Evolutionary conservation across 176 grass and related monocot genomes (phyloP).

Genomic region (Puccinellia tenuiflora): DNA sequence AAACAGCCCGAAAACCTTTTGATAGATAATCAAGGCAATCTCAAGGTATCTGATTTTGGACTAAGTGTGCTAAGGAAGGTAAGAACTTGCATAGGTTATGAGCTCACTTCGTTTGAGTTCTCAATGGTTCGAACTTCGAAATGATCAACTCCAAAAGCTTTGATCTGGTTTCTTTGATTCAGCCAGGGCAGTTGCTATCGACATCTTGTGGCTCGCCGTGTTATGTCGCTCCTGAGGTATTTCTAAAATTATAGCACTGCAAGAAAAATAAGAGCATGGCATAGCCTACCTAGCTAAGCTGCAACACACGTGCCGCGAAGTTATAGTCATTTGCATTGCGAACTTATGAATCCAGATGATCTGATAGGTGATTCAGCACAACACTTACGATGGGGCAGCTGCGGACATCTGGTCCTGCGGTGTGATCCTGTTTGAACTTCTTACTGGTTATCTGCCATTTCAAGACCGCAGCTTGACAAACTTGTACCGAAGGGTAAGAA

Average conservation of each 20-base stretch:
- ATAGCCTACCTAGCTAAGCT: neutral
- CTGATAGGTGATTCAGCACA: slow-evolving; percentile 63
- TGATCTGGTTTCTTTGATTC: neutral
- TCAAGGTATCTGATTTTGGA: slow-evolving; percentile 81
- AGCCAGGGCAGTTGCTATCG: slow-evolving; percentile 54
- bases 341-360: neutral
- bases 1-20: slow-evolving; percentile 72
- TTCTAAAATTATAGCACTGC: neutral
- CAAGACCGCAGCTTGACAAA: slow-evolving; percentile 45
- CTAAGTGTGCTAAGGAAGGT: slow-evolving; percentile 53
- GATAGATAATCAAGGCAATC: slow-evolving; percentile 55
- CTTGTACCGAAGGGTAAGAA: slow-evolving; percentile 63
- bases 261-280: neutral
- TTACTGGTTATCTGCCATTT: slow-evolving; percentile 67
- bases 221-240: slow-evolving; percentile 80
- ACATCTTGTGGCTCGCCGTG: slow-evolving; percentile 77
- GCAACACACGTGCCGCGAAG: neutral
- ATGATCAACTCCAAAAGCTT: neutral
- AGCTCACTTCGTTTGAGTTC: neutral
- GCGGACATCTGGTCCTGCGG: slow-evolving; percentile 76
- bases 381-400: slow-evolving; percentile 50
- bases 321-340: neutral
- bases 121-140: neutral
- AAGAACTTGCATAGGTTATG: neutral
- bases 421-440: slow-evolving; percentile 72